These are phyloP conservation scores for Yarrowia sp. DNA, from an alignment of 805 yeast species.

Conservation along the genomic window DNA sequence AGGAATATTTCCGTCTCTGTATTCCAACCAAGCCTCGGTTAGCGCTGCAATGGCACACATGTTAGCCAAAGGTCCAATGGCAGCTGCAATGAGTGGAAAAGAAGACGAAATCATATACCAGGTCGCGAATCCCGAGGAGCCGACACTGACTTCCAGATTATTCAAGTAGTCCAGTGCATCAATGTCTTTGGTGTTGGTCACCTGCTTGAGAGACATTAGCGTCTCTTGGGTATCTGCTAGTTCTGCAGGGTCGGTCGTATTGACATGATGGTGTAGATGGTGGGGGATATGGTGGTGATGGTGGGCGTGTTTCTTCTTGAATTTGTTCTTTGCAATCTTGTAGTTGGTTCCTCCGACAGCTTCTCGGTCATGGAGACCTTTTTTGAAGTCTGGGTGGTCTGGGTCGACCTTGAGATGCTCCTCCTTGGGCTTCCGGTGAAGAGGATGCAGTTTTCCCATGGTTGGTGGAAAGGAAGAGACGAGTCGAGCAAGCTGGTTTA, in stretches of 20 bases:
- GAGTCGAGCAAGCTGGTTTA: background rate
- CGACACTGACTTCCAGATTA: constrained; percentile 38
- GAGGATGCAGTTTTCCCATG: constrained; percentile 37
- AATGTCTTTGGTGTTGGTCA: constrained; percentile 27
- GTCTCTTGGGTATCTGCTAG: constrained; percentile 32
- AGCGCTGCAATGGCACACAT: constrained; percentile 75
- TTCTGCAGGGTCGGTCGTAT: constrained; percentile 16
- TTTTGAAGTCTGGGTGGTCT: constrained; percentile 5
- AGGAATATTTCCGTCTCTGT: constrained; percentile 38
- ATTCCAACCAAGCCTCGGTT: constrained; percentile 68
- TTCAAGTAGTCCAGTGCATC: constrained; percentile 31
- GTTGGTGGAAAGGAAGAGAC: background rate
- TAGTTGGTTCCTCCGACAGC: constrained; percentile 32
- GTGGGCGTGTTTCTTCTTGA: constrained; percentile 14
- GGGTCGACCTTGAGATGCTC: constrained; percentile 26
- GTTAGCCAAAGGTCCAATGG: constrained; percentile 80
- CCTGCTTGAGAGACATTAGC: constrained; percentile 31
- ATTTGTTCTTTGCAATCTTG: constrained; percentile 19
- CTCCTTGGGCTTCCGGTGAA: constrained; percentile 33
- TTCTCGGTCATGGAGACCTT: constrained; percentile 25
- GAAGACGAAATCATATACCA: constrained; percentile 76
- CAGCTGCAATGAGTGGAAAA: constrained; percentile 78
- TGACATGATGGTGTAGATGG: constrained; percentile 30
- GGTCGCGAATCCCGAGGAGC: constrained; percentile 38
- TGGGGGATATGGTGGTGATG: constrained; percentile 20